Conservation (phyloP, 2,329 filamentous ascomycete species). For the Talaromyces sp. region DNA sequence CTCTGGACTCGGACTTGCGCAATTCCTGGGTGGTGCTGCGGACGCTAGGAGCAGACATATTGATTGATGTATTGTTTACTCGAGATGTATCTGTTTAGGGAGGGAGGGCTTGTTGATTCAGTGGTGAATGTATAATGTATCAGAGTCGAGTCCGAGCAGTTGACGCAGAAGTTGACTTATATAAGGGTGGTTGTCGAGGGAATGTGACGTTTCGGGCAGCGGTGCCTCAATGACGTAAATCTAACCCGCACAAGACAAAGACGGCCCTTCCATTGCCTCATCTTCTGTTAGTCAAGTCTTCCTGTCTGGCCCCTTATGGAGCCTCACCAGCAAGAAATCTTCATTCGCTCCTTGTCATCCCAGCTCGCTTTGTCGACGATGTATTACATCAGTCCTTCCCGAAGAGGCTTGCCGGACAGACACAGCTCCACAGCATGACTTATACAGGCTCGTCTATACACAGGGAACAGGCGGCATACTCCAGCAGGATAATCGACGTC, state of each 20-base stretch:
- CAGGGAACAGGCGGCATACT: background rate
- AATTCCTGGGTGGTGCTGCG: conserved; percentile 49
- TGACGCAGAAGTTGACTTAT: conserved; percentile 1
- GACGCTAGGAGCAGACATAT: conserved; percentile 40
- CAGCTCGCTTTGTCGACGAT: background rate
- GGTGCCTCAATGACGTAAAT: conserved; percentile 9
- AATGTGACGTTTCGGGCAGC: conserved; percentile 1
- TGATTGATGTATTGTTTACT: background rate
- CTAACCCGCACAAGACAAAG: background rate
- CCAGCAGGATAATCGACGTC: background rate
- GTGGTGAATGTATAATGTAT: background rate
- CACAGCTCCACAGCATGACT: background rate
- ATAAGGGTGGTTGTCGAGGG: background rate
- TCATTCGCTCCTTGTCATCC: background rate
- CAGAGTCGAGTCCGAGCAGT: background rate
- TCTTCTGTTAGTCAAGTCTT: background rate
- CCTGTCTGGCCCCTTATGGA: background rate
- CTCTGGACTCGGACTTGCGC: conserved; percentile 46
- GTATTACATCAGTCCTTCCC: conserved; percentile 14
- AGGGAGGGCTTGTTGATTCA: background rate
- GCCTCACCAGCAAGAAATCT: background rate
- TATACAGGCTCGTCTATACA: background rate
- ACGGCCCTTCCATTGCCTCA: background rate
- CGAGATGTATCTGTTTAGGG: background rate
- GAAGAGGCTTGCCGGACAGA: background rate